Percentiles rank a stretch among this genome's conserved stretches.
Evolutionary conservation across 169 alveolate genomes (phyloP).

Genomic region (Cyclospora cayetanensis): DNA sequence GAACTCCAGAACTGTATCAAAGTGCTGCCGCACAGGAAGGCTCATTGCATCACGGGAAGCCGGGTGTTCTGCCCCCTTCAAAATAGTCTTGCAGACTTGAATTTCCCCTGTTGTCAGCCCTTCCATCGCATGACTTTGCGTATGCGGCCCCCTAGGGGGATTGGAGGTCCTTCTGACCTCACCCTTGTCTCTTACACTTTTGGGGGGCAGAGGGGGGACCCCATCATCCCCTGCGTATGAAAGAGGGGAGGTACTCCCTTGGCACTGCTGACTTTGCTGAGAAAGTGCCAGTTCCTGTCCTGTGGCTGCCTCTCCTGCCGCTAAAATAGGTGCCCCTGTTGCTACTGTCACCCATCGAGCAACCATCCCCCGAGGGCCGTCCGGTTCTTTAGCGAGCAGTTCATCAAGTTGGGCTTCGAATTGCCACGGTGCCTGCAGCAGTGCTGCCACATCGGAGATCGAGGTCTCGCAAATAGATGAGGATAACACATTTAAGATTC

Average conservation of each 20-base stretch:
- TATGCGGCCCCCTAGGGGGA: too few species aligned
- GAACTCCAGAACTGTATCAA: background rate
- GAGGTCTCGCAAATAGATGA: conserved; percentile 27
- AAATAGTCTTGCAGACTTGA: background rate
- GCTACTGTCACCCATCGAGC: conserved; percentile 39
- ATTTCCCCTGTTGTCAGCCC: background rate
- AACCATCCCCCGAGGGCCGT: conserved; percentile 39
- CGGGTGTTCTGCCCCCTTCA: background rate
- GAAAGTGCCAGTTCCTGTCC: too few species aligned
- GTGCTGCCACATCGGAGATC: background rate
- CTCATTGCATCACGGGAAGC: conserved; percentile 29
- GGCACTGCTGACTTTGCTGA: too few species aligned
- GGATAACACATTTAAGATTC: background rate
- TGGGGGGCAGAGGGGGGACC: too few species aligned
- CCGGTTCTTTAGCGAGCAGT: background rate
- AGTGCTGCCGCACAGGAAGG: conserved; percentile 55
- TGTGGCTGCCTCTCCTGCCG: background rate
- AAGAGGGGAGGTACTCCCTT: too few species aligned
- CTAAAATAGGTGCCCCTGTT: background rate
- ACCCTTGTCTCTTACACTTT: too few species aligned
- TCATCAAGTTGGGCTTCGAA: conserved; percentile 35
- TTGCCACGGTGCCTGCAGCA: conserved; percentile 51
- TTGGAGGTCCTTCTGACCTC: too few species aligned
- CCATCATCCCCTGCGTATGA: too few species aligned
- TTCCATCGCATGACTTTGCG: too few species aligned